Base-by-base conservation (phyloP, 805 yeast species). In the Pichia pseudocactophila region DNA sequence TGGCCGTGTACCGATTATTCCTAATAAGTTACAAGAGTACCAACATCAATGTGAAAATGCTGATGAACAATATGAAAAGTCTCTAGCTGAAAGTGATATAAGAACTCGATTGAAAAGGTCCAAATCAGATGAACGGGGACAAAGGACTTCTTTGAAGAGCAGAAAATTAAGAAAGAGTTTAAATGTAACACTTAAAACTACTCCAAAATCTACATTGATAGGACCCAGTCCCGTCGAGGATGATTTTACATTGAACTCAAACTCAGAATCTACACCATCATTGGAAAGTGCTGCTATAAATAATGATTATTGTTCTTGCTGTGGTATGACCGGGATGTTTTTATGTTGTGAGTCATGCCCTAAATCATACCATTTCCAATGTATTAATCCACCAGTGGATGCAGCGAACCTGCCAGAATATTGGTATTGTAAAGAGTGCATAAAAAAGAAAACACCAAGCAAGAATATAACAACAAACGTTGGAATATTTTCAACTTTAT, bases 281-380 rank as follows among this genome's bases (percentile, higher is more conserved):
- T 4, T 10, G 5, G 59, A 52, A 27, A 45, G 50, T 11, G 47
- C 55, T 6, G 43, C 50, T 30, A 49, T 63, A 45, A 92, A 90
- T 58, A 94, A 89, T 47, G 98, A 90, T 59, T 89, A 73, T 59
- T 90, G 98, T 56, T 69, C 84, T n/a, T 71, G 92, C 0, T 90
- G 98, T 64, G 89, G 94, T 2, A 85, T 87, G 22, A 69, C 88
- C 0, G 98, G 98, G 11, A 71, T 84, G 22, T 88, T 90, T 53
- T 68, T 90, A 19, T 92, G 97, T 62, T 90, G 98, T 63, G 98
- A 90, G 53, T 71, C 84, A 2, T 90, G 98, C 61, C 96, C 97
- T 0, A 73, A 72, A 53, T 84, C 96, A 2, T 92, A 90, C 62
- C 98, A 90, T 58, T 87, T 92, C 56, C 70, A 84, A 5, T 90